phyloP scores from a whole-genome alignment of 2,329 filamentous ascomycete species.

The Eutypella sp. region DNA sequence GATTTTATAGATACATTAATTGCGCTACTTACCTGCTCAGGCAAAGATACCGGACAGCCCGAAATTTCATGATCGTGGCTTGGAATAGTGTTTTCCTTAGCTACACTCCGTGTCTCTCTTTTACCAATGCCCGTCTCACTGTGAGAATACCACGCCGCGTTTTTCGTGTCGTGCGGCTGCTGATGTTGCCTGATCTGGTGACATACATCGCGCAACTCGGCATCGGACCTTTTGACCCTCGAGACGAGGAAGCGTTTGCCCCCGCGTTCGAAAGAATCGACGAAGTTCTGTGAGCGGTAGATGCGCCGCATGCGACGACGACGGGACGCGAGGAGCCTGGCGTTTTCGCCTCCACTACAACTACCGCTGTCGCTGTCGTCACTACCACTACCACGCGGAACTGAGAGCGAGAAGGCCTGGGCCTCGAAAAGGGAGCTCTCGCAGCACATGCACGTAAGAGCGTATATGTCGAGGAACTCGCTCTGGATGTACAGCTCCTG shows the following conservation, averaged over 20 bases:
- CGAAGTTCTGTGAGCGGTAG: conserved; percentile 8
- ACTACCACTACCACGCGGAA: background rate
- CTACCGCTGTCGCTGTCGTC: background rate
- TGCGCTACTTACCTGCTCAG: too few species aligned
- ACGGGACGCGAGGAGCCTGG: conserved; percentile 5
- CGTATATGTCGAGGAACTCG: conserved; percentile 8
- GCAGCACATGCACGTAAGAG: conserved; percentile 4
- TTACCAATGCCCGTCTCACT: too few species aligned
- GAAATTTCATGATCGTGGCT: too few species aligned
- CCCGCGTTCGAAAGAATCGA: conserved; percentile 2
- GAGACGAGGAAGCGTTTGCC: conserved; percentile 7
- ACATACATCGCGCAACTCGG: background rate
- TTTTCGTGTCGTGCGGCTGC: too few species aligned
- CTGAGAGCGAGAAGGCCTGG: conserved; percentile 10
- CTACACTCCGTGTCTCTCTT: background rate
- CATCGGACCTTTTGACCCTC: background rate
- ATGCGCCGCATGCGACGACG: conserved; percentile 8
- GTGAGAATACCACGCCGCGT: background rate
- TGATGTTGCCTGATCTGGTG: background rate
- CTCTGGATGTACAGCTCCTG: conserved; percentile 7
- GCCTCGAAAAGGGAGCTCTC: conserved; percentile 3
- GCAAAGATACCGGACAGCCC: too few species aligned
- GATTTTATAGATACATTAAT: too few species aligned
- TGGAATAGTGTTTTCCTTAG: too few species aligned
- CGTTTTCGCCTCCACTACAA: background rate